Evolutionary conservation across 176 grass and related monocot species (phyloP).

Genomic region (Triticum urartu): DNA sequence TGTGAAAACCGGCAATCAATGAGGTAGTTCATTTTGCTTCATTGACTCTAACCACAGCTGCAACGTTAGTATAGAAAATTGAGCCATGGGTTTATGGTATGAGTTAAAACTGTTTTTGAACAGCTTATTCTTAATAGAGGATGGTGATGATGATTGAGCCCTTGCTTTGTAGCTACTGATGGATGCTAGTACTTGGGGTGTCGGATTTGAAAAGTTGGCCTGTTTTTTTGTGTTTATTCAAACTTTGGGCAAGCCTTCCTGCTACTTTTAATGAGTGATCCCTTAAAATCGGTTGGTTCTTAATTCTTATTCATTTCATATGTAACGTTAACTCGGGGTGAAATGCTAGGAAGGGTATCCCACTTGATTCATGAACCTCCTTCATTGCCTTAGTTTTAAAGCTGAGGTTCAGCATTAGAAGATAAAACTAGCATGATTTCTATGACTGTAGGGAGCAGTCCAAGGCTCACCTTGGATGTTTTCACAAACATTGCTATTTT

Average conservation of each 20-base stretch:
- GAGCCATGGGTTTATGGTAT: background rate
- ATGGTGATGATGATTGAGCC: background rate
- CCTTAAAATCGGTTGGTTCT: background rate
- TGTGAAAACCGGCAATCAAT: background rate
- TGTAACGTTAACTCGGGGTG: background rate
- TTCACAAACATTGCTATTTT: background rate
- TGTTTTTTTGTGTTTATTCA: background rate
- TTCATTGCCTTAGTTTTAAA: background rate
- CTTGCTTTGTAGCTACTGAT: background rate
- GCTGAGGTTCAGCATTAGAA: background rate
- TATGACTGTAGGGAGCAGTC: background rate
- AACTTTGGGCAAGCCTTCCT: background rate
- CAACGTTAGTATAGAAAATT: background rate
- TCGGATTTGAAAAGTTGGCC: background rate
- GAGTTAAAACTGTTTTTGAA: background rate
- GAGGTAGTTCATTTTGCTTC: background rate
- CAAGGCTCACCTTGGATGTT: background rate
- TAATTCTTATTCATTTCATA: background rate
- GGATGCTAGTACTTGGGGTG: background rate
- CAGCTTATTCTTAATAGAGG: background rate
- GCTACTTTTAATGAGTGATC: background rate
- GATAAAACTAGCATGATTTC: background rate
- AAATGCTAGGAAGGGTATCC: background rate
- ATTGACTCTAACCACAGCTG: background rate
- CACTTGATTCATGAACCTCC: background rate